Conservation (phyloP, 352 stramenopile species). For the Thraustochytrium sp. region DNA sequence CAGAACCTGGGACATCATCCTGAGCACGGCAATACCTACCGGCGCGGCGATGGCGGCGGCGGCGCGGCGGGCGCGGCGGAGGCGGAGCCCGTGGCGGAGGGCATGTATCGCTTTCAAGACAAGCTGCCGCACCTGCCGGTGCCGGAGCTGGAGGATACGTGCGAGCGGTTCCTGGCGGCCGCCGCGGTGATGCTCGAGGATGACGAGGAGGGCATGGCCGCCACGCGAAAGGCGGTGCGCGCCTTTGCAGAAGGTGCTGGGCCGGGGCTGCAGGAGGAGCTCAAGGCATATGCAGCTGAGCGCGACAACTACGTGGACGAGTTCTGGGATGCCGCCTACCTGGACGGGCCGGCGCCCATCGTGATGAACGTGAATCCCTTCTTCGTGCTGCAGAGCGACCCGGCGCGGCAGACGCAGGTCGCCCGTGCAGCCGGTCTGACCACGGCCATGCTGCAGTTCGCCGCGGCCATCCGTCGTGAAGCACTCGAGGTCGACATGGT, state of each 20-base stretch:
- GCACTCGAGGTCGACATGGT: constrained; percentile 82
- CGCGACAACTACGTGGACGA: constrained; percentile 41
- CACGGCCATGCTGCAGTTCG: constrained; percentile 82
- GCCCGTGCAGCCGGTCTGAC: constrained; percentile 75
- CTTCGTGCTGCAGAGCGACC: constrained; percentile 81
- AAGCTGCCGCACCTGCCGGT: neutral
- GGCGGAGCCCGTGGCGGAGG: neutral
- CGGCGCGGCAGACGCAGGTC: constrained; percentile 78
- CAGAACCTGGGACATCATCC: no score
- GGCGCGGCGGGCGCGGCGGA: neutral
- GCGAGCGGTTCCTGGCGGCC: neutral
- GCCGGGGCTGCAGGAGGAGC: neutral
- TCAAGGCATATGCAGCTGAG: neutral
- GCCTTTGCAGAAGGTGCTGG: neutral
- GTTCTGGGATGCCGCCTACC: constrained; percentile 92
- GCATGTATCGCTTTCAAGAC: neutral
- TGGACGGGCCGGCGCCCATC: constrained; percentile 79
- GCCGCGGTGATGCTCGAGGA: neutral
- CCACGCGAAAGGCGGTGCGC: neutral
- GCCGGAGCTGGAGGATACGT: neutral
- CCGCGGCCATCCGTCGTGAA: constrained; percentile 75
- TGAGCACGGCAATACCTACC: no score
- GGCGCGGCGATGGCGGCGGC: no score
- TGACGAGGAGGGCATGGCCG: neutral
- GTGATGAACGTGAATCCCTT: constrained; percentile 94